phyloP scores from a whole-genome alignment of 2,329 filamentous ascomycete genomes.

The Fusarium begoniae region DNA sequence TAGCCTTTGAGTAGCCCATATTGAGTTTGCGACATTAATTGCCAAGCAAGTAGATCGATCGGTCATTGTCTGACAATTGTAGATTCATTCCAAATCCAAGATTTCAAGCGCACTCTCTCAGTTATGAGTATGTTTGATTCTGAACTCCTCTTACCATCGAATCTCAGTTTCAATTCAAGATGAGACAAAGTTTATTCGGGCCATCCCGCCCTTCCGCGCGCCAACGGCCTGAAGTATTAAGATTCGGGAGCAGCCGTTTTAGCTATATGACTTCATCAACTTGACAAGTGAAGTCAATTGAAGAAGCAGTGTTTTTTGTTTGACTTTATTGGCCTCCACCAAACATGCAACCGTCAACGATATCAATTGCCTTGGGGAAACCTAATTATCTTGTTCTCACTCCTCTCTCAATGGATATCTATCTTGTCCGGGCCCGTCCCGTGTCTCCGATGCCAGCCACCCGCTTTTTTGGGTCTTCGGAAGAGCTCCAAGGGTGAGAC shows the following conservation, averaged over 20 bases:
- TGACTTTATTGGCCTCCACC: not conserved
- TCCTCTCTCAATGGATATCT: conserved; percentile 8
- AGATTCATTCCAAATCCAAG: not conserved
- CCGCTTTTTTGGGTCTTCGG: conserved; percentile 29
- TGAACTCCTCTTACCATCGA: not conserved
- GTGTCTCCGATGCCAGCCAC: conserved; percentile 35
- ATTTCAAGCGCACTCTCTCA: not conserved
- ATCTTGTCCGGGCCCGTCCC: conserved; percentile 19
- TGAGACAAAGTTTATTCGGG: conserved; percentile 37
- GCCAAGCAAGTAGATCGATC: not conserved
- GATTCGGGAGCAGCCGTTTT: conserved; percentile 10
- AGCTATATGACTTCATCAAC: not conserved
- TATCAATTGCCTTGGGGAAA: not conserved
- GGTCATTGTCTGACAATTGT: not conserved
- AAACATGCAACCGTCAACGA: not conserved
- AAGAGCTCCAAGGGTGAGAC: conserved; percentile 19
- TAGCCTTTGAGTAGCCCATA: not conserved
- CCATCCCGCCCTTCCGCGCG: conserved; percentile 38
- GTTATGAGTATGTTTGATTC: not conserved
- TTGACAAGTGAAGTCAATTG: not conserved
- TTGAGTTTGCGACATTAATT: conserved; percentile 12
- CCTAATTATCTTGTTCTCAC: conserved; percentile 14
- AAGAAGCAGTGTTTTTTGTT: not conserved
- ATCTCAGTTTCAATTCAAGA: not conserved
- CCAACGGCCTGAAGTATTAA: conserved; percentile 15